These are phyloP conservation scores for Plectosphaerella cucumerina DNA, from an alignment of 2,329 filamentous ascomycete genomes.

Conservation along the genomic window DNA sequence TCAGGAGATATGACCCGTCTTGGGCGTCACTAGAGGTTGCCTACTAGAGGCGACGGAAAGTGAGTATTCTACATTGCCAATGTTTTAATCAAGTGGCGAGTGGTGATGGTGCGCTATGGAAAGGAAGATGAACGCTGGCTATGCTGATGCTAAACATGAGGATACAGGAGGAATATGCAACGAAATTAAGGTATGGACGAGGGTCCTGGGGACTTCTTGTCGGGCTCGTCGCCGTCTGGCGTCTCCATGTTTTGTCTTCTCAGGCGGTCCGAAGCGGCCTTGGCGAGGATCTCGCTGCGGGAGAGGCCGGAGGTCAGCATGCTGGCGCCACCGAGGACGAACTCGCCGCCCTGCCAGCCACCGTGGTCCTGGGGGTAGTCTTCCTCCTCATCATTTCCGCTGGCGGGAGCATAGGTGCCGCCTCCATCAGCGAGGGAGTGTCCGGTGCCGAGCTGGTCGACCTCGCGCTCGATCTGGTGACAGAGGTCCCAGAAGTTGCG, in stretches of 20 bases:
- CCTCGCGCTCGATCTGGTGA: slow-evolving; percentile 81
- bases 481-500: slow-evolving; percentile 86
- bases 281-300: slow-evolving; percentile 70
- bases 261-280: slow-evolving; percentile 65
- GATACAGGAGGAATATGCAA: too few relatives aligned
- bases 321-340: slow-evolving; percentile 59
- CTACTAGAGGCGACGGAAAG: neutral
- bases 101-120: neutral
- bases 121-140: neutral
- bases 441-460: slow-evolving; percentile 68
- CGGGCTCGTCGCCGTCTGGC: slow-evolving; percentile 13
- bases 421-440: slow-evolving; percentile 68
- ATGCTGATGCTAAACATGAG: neutral
- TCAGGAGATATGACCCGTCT: neutral
- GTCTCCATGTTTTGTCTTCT: slow-evolving; percentile 34
- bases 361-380: slow-evolving; percentile 62
- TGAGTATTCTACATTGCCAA: neutral
- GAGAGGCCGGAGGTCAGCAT: slow-evolving; percentile 44
- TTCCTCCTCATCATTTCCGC: slow-evolving; percentile 41
- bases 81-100: neutral
- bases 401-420: slow-evolving; percentile 57
- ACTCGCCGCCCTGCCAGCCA: slow-evolving; percentile 76
- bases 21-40: neutral
- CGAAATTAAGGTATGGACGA: too few relatives aligned
- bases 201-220: neutral